Base-by-base conservation (phyloP, 495 filamentous ascomycete genomes). In the Annulohypoxylon bovei region DNA sequence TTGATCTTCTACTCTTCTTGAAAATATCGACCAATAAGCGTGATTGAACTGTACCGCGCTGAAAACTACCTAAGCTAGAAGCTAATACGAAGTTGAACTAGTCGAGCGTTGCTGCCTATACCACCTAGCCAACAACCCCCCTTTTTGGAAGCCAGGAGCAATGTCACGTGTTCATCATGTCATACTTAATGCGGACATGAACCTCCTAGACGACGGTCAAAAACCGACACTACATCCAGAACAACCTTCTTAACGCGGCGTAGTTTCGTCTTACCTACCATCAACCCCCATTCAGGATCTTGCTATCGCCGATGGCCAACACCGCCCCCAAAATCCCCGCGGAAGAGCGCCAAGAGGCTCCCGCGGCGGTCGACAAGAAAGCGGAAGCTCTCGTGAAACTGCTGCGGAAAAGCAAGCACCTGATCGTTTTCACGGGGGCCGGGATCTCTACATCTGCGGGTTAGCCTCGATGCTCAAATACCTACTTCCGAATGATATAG, bases 381-480 rank as follows among this genome's bases (percentile, higher is more conserved):
- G 81, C 78, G 4, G 60, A 76, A 11, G 65, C 57, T 5, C 73
- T 85, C 1, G 80, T 72, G 37, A 66, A 77, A 18, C 64, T 68
- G 20, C 84, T 86, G 49, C 63, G 50, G 28, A 77, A 77, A 27
- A 80, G 78, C 77, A 82, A 82, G 37, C 81, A 85, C 63, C 74
- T 85, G 42, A 78, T 85, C 20, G 81, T 77, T 1, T 84, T 82
- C 39, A 85, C 83, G 0, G 82, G 79, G 8, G 82, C 82, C 0
- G 81, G 83, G 4, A 65, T 84, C 18, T 84, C 82, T 3, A 83
- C 81, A 4, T 83, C 80, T 11, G 79, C 81, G n/a, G 80, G 80
- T 78, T 28, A 64, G 70, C 42, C 12, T 25, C 16, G 4, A 42
- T 54, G 2, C 7, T 53, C 12, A 14, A 42, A 12, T 18, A 12